Conservation (phyloP, 352 stramenopile genomes). For the Nothophytophthora sp. region DNA sequence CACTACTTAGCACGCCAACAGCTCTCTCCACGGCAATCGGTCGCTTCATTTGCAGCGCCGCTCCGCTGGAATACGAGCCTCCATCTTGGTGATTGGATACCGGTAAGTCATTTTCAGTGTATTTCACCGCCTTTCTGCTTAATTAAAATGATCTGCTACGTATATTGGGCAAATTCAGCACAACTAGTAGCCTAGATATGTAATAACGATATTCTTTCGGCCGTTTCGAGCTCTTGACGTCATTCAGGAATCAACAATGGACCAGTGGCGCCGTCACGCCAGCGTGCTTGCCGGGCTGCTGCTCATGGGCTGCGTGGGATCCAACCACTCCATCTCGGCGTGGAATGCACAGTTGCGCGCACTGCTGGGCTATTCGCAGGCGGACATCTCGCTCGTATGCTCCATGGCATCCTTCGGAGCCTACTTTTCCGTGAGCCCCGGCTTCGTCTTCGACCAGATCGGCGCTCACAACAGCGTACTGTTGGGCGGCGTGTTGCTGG, state of each 20-base stretch:
- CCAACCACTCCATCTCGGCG: slow-evolving; percentile 75
- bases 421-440: slow-evolving; percentile 73
- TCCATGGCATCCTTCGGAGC: slow-evolving; percentile 80
- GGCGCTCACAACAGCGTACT: slow-evolving; percentile 61
- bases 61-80: too few relatives aligned
- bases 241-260: slow-evolving; percentile 19
- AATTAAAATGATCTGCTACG: too few relatives aligned
- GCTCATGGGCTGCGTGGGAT: slow-evolving; percentile 65
- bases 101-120: too few relatives aligned
- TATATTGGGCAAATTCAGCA: too few relatives aligned
- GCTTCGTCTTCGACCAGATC: slow-evolving; percentile 70
- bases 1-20: too few relatives aligned
- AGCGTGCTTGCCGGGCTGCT: slow-evolving; percentile 56
- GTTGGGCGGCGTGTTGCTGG: slow-evolving; percentile 38
- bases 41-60: too few relatives aligned
- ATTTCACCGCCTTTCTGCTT: too few relatives aligned
- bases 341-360: slow-evolving; percentile 75
- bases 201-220: too few relatives aligned
- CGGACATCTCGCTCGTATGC: slow-evolving; percentile 75
- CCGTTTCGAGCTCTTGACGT: too few relatives aligned
- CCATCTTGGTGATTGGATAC: too few relatives aligned
- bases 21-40: too few relatives aligned
- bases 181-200: too few relatives aligned
- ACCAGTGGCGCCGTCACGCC: slow-evolving; percentile 33
- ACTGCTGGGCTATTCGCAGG: slow-evolving; percentile 63